Evolutionary conservation across 139 green algal species (phyloP).

Genomic region (Desmodesmus armatus): DNA sequence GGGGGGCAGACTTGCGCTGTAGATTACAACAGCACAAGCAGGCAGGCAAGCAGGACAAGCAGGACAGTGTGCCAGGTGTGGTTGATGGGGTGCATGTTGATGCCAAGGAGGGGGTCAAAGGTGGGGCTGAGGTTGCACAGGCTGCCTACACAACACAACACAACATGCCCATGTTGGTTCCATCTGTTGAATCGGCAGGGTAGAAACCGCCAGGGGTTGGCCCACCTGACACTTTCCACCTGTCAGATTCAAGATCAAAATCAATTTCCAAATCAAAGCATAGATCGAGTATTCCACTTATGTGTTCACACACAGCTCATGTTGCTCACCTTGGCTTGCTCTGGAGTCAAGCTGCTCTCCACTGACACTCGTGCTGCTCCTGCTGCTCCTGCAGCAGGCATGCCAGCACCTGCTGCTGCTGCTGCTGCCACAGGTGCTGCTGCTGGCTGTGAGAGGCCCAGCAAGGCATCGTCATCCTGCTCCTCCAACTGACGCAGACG

Average conservation of each 20-base stretch:
- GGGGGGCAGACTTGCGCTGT: neutral
- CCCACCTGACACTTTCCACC: no score
- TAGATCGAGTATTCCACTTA: no score
- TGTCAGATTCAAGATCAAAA: no score
- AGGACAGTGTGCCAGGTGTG: neutral
- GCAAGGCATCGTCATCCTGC: neutral
- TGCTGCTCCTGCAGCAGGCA: neutral
- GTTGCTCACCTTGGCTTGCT: constrained; percentile 8
- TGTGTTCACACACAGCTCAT: neutral
- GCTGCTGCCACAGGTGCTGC: neutral
- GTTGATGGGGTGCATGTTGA: neutral
- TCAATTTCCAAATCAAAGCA: no score
- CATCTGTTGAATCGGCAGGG: no score
- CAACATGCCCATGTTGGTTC: no score
- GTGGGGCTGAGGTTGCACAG: no score
- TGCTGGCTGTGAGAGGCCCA: constrained; percentile 3
- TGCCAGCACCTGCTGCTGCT: neutral
- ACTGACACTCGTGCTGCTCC: neutral
- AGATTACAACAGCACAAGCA: neutral
- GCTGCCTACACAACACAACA: no score
- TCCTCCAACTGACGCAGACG: constrained; percentile 21
- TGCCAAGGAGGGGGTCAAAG: no score
- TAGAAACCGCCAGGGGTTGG: no score
- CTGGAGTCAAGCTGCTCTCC: constrained; percentile 6
- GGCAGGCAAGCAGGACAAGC: neutral